Evolutionary conservation across 768 basidiomycete genomes (phyloP), one percentile per base, ranked within the genome.

Genomic region (Royoungia palumana): DNA sequence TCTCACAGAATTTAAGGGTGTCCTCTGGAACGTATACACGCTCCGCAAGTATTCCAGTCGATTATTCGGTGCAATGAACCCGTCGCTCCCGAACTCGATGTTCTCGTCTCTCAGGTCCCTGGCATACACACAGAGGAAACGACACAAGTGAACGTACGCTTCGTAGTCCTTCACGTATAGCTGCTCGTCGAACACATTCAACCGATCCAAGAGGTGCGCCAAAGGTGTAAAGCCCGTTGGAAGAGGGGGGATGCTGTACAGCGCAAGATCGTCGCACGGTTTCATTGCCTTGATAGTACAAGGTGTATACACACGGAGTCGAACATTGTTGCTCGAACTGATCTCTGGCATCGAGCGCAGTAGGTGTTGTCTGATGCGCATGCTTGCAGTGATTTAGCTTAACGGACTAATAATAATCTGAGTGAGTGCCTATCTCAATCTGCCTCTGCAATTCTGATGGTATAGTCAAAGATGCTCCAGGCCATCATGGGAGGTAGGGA

Each of bases 231-330:
- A n/a, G n/a, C n/a, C n/a, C n/a, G n/a, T n/a, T n/a, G n/a, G n/a
- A 25, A 9, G 0, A 46, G 19, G 2, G 42, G 19, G 1, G 17
- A 51, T 32, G 19, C 5, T 37, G 32, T 56, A 49, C 14, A 66
- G 43, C 2, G 5, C 27, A 6, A 70, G 60, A 16, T 66, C 58
- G 22, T 79, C 75, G 39, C 72, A 71, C 8, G 72, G 53, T 24
- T 58, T 55, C 68, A 70, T 72, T 2, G 58, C 57, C 27, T 60
- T 52, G 11, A 56, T 65, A 36, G 69, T 60, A 2, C 73, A 62
- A 2, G 77, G 71, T 0, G 74, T 58, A 50, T 79, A 79, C 4
- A 71, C 37, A 49, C 77, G 75, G 16, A 79, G 66, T 42, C 66
- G 62, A 17, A 72, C 70, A 11, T 54, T 22, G 6, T 55, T 49